Percentiles rank a stretch among this genome's conserved stretches.
These are phyloP conservation scores for Gymnopilus junonius DNA, from an alignment of 768 basidiomycete genomes.

Conservation along the genomic window DNA sequence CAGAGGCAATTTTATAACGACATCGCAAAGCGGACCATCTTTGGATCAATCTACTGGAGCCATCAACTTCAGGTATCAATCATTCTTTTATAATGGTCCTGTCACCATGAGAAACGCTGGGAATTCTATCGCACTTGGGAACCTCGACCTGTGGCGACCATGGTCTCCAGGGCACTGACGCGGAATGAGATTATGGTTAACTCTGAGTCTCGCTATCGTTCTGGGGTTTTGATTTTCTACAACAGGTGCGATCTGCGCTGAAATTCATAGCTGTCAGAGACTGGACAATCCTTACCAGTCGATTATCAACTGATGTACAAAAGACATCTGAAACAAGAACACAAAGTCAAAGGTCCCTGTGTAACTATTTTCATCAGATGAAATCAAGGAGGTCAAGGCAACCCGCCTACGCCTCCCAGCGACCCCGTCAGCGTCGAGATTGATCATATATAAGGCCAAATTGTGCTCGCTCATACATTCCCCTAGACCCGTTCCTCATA, in stretches of 20 bases:
- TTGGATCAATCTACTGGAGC: background rate
- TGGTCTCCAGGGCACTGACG: background rate
- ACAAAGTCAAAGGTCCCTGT: background rate
- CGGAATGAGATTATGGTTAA: background rate
- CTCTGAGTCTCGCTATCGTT: background rate
- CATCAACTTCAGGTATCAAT: background rate
- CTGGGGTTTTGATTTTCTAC: background rate
- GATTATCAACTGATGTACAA: constrained; percentile 6
- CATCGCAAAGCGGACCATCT: background rate
- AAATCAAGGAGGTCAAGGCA: constrained; percentile 28
- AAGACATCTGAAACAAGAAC: constrained; percentile 18
- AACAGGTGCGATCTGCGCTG: background rate
- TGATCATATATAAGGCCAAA: constrained; percentile 3
- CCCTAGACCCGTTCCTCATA: constrained; percentile 13
- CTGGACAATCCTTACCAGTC: background rate
- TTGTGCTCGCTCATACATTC: background rate
- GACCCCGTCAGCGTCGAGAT: constrained; percentile 7
- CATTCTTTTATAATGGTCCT: background rate
- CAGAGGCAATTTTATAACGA: background rate
- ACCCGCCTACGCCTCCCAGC: constrained; percentile 19
- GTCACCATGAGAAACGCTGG: background rate
- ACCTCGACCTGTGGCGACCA: background rate
- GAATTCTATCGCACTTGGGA: background rate
- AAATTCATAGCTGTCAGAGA: background rate
- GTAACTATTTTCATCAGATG: constrained; percentile 13